Evolutionary conservation across 1,284 basidiomycete species (phyloP), one percentile per base, ranked within the genome.

Genomic region (Ceratobasidium sp.): DNA sequence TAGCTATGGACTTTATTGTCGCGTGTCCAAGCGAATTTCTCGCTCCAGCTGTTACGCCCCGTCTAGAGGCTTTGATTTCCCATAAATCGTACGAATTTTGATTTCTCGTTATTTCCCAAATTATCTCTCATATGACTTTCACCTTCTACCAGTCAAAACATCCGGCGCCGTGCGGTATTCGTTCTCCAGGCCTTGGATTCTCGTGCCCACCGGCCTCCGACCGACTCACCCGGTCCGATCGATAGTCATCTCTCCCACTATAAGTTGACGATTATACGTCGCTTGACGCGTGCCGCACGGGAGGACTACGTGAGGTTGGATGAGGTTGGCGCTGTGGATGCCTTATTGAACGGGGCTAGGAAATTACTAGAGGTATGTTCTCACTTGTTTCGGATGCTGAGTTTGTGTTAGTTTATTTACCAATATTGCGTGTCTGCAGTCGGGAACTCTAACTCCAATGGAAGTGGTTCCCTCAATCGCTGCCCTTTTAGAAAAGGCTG

Each of bases 1-100:
- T 94, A n/a, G 93, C 93, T 13, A 85, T 94, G 57, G 91, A 94
- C 81, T 88, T 87, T 67, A 85, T 94, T 59, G 90, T 91, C 71
- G 85, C 87, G 40, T 87, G 86, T 15, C 88, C 91, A 10, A 90
- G 87, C 12, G 88, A 89, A 81, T 90, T 93, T 79, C 87, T 92
- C 56, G 88, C 93, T 73, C 93, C 93, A 15, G 93, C 93, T 2
- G 87, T 94, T 10, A 90, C 92, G 81, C 84, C 87, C n/a, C 90
- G 90, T 69, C 84, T 95, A 10, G 86, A 89, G 57, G 87, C 90
- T 77, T 85, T 94, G 23, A 85, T 94, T 23, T 89, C 89, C 56
- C 91, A 94, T 82, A 87, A 88, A 81, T 91, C 91, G 93, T 94
- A 87, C 91, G 93, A 89, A 83, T 85, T 86, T 44, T 10, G 7